A percentile compares a stretch with the other conserved stretches of the same genome.
phyloP scores from a whole-genome alignment of 75 land plant genomes.

The Cupressus sempervirens region DNA sequence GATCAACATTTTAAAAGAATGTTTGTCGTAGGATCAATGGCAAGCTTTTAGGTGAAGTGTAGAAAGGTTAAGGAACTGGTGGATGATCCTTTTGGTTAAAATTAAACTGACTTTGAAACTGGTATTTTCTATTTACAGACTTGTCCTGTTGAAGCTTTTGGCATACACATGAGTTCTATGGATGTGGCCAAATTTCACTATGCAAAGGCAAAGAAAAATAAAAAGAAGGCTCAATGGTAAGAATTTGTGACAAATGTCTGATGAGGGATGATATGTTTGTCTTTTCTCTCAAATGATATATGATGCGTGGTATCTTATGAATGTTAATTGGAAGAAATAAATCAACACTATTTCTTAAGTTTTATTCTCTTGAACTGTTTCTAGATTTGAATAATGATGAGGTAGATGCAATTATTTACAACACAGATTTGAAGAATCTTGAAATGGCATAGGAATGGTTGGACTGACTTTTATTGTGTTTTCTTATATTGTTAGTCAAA shows the following conservation, averaged over 20 bases:
- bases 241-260: neutral
- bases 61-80: neutral
- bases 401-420: neutral
- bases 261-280: neutral
- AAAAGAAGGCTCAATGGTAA: constrained; percentile 6
- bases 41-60: neutral
- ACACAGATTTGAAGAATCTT: neutral
- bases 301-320: neutral
- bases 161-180: neutral
- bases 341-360: neutral
- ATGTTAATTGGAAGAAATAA: neutral
- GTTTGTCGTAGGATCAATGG: neutral
- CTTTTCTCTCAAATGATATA: neutral
- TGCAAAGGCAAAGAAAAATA: constrained; percentile 1
- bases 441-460: neutral
- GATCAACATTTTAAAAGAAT: neutral
- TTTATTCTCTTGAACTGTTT: neutral
- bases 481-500: neutral
- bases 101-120: neutral
- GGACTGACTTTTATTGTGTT: neutral
- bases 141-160: neutral
- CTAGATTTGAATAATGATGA: neutral
- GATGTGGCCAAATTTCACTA: constrained; percentile 1
- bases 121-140: neutral
- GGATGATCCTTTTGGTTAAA: neutral